Evolutionary conservation across 2,329 filamentous ascomycete species (phyloP).

Genomic region (Malbranchea zuffiana): DNA sequence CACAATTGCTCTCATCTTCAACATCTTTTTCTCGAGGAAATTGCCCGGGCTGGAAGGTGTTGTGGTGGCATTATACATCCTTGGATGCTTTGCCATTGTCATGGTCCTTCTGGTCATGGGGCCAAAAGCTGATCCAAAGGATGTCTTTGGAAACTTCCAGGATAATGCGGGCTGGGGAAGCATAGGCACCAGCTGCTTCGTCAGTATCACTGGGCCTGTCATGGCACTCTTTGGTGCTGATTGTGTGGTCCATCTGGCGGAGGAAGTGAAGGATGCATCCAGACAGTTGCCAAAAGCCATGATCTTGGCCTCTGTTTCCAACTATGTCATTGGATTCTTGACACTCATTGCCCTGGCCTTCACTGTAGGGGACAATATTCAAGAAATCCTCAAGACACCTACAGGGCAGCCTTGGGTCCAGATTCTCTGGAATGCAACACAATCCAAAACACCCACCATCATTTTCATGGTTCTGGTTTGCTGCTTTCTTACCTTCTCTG

Average conservation of each 20-base stretch:
- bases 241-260: slow-evolving; percentile 22
- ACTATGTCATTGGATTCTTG: slow-evolving; percentile 28
- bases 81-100: slow-evolving; percentile 25
- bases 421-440: slow-evolving; percentile 37
- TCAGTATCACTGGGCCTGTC: slow-evolving; percentile 18
- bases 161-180: slow-evolving; percentile 21
- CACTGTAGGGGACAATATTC: slow-evolving; percentile 26
- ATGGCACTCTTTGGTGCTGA: slow-evolving; percentile 18
- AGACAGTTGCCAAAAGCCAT: slow-evolving; percentile 28
- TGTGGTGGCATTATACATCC: slow-evolving; percentile 24
- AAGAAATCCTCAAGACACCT: slow-evolving; percentile 21
- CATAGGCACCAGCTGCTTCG: slow-evolving; percentile 19
- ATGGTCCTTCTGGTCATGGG: slow-evolving; percentile 23
- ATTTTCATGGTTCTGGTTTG: slow-evolving; percentile 24
- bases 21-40: slow-evolving; percentile 20
- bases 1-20: slow-evolving; percentile 20
- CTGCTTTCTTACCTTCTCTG: slow-evolving; percentile 21
- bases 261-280: slow-evolving; percentile 31
- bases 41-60: slow-evolving; percentile 23
- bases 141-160: slow-evolving; percentile 20
- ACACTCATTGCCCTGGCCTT: slow-evolving; percentile 27
- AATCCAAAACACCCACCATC: slow-evolving; percentile 26
- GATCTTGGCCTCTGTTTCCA: slow-evolving; percentile 26
- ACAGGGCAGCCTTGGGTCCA: slow-evolving; percentile 31
- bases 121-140: slow-evolving; percentile 17